These are phyloP conservation scores for Aleurites moluccanus DNA, from an alignment of 441 rosid species.

Conservation along the genomic window DNA sequence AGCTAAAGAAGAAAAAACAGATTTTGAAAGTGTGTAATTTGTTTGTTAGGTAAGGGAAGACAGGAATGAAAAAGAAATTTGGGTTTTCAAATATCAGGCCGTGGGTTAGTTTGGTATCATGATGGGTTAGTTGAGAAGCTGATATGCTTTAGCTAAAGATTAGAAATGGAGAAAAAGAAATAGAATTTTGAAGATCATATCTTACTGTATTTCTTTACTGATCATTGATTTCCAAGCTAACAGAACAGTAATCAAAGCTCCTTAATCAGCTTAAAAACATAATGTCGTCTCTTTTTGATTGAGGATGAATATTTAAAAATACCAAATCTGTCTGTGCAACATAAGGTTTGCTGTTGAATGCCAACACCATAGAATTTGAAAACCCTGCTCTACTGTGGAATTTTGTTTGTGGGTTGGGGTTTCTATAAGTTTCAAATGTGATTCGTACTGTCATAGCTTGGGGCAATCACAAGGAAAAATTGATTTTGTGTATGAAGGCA, in stretches of 20 bases:
- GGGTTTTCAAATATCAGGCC: slow-evolving; percentile 1
- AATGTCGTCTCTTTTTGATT: background rate
- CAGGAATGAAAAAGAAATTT: background rate
- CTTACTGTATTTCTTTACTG: background rate
- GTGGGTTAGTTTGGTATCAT: slow-evolving; percentile 1
- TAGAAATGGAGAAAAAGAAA: background rate
- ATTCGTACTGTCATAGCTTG: background rate
- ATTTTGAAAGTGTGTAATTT: background rate
- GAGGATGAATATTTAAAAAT: background rate
- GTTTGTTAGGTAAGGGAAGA: background rate
- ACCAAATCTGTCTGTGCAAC: background rate
- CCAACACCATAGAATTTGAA: background rate
- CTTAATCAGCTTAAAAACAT: background rate
- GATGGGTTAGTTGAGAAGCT: slow-evolving; percentile 13
- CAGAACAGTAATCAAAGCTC: background rate
- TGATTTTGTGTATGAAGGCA: background rate
- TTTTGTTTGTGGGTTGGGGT: background rate
- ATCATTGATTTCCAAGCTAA: background rate
- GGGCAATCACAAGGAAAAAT: background rate
- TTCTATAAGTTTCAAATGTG: background rate
- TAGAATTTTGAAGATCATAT: background rate
- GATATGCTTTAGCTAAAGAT: background rate
- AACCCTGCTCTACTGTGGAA: background rate
- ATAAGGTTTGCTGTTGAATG: background rate
- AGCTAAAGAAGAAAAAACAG: background rate